Evolutionary conservation across 805 yeast genomes (phyloP).

Genomic region (Candida suzukii): DNA sequence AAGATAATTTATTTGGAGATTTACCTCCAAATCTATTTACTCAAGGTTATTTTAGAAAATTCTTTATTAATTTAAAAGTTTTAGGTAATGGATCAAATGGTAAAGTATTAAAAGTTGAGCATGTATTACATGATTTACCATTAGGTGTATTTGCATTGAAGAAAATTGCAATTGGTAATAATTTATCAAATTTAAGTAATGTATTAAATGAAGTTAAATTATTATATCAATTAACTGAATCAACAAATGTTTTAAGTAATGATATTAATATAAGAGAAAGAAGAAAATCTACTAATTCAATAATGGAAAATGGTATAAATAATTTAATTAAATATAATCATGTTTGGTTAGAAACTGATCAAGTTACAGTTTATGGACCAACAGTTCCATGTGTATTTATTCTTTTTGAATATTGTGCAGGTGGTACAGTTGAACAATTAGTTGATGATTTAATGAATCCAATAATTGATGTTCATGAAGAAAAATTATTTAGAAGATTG

Average conservation of each 20-base stretch:
- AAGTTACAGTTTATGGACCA: constrained; percentile 45
- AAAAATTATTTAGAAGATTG: constrained; percentile 25
- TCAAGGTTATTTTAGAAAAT: constrained; percentile 73
- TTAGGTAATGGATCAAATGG: constrained; percentile 86
- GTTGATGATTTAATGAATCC: constrained; percentile 32
- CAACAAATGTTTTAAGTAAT: not conserved
- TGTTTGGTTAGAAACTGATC: constrained; percentile 79
- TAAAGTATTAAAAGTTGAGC: constrained; percentile 77
- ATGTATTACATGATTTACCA: constrained; percentile 60
- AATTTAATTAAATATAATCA: constrained; percentile 82
- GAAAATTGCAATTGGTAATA: constrained; percentile 77
- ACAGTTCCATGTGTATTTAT: constrained; percentile 60
- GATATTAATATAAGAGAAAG: not conserved
- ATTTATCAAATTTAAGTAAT: constrained; percentile 57
- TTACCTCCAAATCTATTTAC: constrained; percentile 48
- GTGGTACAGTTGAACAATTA: constrained; percentile 78
- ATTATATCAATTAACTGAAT: constrained; percentile 43
- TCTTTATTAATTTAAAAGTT: constrained; percentile 53
- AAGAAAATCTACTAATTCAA: constrained; percentile 4
- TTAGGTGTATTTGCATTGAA: constrained; percentile 81
- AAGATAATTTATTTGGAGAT: not conserved
- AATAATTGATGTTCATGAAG: constrained; percentile 27
- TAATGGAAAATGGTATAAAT: constrained; percentile 20
- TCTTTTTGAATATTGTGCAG: constrained; percentile 80
- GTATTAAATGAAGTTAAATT: constrained; percentile 76